phyloP scores from a whole-genome alignment of 1,284 basidiomycete genomes.

The Pterulicium gracile region DNA sequence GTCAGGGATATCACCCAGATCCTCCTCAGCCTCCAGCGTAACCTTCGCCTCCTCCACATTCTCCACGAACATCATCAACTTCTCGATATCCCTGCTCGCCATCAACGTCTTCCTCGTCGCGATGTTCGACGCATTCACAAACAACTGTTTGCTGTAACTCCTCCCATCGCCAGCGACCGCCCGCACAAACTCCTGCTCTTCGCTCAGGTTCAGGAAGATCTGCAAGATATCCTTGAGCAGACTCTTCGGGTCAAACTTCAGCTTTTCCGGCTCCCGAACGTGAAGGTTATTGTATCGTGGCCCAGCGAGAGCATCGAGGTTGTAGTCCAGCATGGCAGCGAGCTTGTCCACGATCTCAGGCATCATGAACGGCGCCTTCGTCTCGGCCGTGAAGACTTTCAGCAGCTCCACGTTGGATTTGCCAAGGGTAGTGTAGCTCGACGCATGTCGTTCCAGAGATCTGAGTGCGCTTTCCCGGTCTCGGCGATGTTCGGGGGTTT shows the following conservation, averaged over 20 bases:
- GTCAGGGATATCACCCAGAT: constrained; percentile 90
- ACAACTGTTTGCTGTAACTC: constrained; percentile 81
- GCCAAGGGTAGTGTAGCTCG: constrained; percentile 80
- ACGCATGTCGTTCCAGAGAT: constrained; percentile 73
- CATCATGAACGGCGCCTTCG: constrained; percentile 89
- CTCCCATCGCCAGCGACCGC: constrained; percentile 91
- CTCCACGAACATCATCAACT: constrained; percentile 62
- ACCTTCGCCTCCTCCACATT: constrained; percentile 81
- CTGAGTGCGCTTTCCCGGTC: constrained; percentile 79
- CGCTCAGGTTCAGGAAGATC: constrained; percentile 85
- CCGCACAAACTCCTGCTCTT: constrained; percentile 71
- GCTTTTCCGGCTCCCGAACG: constrained; percentile 83
- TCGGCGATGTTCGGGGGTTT: constrained; percentile 63
- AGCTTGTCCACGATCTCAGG: constrained; percentile 94
- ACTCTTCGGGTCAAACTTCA: constrained; percentile 79
- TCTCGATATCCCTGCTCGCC: constrained; percentile 70
- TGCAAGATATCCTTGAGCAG: constrained; percentile 85
- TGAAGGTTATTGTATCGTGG: constrained; percentile 77
- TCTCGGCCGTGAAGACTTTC: constrained; percentile 87
- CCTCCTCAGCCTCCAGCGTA: constrained; percentile 80
- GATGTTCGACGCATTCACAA: constrained; percentile 72
- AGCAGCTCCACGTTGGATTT: constrained; percentile 84
- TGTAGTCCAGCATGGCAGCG: constrained; percentile 96
- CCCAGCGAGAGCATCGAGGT: constrained; percentile 83
- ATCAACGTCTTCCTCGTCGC: constrained; percentile 65